Base-by-base conservation (phyloP, 768 basidiomycete species). In the Sistotremastrum niveocremeum region DNA sequence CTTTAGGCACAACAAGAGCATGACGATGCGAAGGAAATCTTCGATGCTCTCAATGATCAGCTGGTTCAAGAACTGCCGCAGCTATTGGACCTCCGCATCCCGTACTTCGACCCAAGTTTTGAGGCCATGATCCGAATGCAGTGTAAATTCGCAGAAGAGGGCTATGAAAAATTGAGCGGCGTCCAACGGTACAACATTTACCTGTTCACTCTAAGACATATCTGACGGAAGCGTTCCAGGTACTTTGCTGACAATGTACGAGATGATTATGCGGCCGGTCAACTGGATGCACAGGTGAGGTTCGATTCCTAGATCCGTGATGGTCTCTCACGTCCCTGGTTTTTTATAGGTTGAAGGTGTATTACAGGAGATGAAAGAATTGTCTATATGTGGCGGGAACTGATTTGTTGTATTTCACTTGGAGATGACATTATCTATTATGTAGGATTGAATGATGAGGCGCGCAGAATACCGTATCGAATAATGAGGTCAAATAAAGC, bases 51-150 rank as follows among this genome's bases (percentile, higher is more conserved):
- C 53, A 98, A 99, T 60, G 79, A 85, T 37, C 90, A 97, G 55
- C 78, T 98, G 56, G 83, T 94, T 53, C 64, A 71, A 30, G 95
- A 98, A 56, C 71, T 99, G 10, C 95, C 95, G 0, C 81, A 93
- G 54, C 67, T 99, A 37, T 76, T 98, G 42, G 93, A 97, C 57
- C 77, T 97, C 12, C 86, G 95, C 36, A 85, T 99, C 29, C 95
- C 95, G 0, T 99, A 88, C 71, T 93, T 98, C 52, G 95, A 98
- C 62, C 95, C 95, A 4, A 91, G 86, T 54, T 98, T 98, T 60
- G 95, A 98, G 65, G 88, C 94, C 40, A 98, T 98, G 94, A 90
- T 91, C 52, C 77, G 95, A 32, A 87, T 95, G 79, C 95, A 99
- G 58, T 78, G 86, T 58, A 91, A 93, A 58, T 98, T 98, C 59